Conservation (phyloP, 176 grass and related monocot genomes). For the Aegilops umbellulata region DNA sequence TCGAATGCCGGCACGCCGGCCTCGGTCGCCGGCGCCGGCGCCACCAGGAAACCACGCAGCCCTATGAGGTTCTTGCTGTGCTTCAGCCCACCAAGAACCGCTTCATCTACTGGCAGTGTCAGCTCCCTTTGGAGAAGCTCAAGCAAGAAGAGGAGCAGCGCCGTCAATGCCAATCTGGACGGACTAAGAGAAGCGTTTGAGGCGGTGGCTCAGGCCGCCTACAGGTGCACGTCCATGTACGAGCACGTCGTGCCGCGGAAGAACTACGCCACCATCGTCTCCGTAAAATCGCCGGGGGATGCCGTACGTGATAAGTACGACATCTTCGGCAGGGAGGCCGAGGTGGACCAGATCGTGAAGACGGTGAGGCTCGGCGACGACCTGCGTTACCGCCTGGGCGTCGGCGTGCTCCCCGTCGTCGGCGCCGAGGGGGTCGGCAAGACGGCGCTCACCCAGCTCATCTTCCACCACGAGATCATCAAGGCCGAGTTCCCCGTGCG, state of each 20-base stretch:
- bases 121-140: constrained; percentile 1
- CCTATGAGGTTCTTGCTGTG: constrained; percentile 38
- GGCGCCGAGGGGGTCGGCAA: constrained; percentile 30
- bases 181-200: not conserved
- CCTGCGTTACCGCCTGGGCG: constrained; percentile 27
- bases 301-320: not conserved
- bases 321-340: constrained; percentile 33
- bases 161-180: not conserved
- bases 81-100: constrained; percentile 30
- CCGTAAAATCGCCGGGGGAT: not conserved
- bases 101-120: not conserved
- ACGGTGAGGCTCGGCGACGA: constrained; percentile 20
- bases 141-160: not conserved
- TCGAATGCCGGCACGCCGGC: not conserved
- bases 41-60: constrained; percentile 26
- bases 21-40: not conserved
- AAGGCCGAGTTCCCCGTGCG: constrained; percentile 23
- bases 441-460: constrained; percentile 24
- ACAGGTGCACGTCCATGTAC: constrained; percentile 38
- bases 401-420: constrained; percentile 30
- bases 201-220: constrained; percentile 31
- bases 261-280: constrained; percentile 29
- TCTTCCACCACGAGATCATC: constrained; percentile 33
- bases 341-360: constrained; percentile 34
- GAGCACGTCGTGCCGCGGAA: constrained; percentile 14